phyloP scores from a whole-genome alignment of 2,329 filamentous ascomycete species.

The Clonostachys chloroleuca region DNA sequence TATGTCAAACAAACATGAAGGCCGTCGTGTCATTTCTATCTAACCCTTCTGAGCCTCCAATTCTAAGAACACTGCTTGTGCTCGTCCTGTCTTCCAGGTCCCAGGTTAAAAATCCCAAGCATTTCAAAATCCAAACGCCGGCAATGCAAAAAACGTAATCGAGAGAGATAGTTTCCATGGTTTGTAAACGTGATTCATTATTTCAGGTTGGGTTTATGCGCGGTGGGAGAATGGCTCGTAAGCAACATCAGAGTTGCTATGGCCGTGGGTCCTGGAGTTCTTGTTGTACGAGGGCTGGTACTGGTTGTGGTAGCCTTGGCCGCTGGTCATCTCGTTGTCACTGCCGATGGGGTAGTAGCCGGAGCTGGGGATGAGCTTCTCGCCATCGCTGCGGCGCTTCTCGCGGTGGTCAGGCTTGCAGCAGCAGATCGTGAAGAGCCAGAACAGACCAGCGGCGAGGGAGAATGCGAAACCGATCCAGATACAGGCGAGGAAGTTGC shows the following conservation, averaged over 20 bases:
- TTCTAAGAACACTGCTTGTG: too few relatives aligned
- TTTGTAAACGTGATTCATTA: background rate
- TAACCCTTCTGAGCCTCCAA: too few relatives aligned
- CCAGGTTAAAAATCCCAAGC: background rate
- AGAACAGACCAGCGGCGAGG: conserved; percentile 76
- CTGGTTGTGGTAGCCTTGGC: conserved; percentile 33
- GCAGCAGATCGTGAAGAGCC: conserved; percentile 89
- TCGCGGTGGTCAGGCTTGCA: conserved; percentile 52
- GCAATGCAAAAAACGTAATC: background rate
- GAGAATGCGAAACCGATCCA: conserved; percentile 82
- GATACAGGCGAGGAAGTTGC: conserved; percentile 62
- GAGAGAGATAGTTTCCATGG: background rate
- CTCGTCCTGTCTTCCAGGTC: too few relatives aligned
- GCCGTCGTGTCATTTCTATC: too few relatives aligned
- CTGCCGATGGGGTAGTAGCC: conserved; percentile 26
- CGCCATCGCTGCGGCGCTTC: conserved; percentile 32
- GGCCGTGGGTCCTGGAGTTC: conserved; percentile 28
- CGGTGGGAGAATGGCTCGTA: conserved; percentile 63
- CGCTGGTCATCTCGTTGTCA: conserved; percentile 26
- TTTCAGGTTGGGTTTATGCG: conserved; percentile 23
- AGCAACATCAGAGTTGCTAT: conserved; percentile 43
- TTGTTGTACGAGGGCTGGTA: conserved; percentile 20
- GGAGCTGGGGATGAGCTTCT: conserved; percentile 42
- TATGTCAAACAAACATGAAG: too few relatives aligned
- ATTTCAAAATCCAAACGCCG: background rate